Conservation (phyloP, 2,329 filamentous ascomycete species). For the Fusarium albosuccineum region DNA sequence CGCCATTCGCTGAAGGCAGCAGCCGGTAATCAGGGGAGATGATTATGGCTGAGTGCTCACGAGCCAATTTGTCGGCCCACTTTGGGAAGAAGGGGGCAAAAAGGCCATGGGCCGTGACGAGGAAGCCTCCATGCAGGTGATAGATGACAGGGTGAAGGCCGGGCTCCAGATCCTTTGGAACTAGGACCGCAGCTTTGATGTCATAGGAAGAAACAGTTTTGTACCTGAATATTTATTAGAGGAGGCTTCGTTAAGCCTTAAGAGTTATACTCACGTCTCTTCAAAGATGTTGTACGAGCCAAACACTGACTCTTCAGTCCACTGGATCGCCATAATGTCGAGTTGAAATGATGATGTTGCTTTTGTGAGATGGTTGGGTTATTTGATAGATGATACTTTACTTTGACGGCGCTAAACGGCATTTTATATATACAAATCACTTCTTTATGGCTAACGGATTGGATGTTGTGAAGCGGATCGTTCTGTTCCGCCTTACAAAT, state of each 20-base stretch:
- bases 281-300: slow-evolving; percentile 35
- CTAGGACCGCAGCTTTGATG: slow-evolving; percentile 40
- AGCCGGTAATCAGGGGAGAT: slow-evolving; percentile 46
- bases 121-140: slow-evolving; percentile 47
- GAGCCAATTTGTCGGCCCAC: slow-evolving; percentile 40
- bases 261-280: slow-evolving; percentile 20
- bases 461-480: neutral
- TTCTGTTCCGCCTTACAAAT: slow-evolving; percentile 9
- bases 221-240: slow-evolving; percentile 26
- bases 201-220: slow-evolving; percentile 36
- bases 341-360: neutral
- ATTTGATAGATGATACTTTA: neutral
- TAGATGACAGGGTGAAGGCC: slow-evolving; percentile 40
- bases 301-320: slow-evolving; percentile 38
- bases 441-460: neutral
- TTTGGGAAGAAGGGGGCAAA: slow-evolving; percentile 44
- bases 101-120: slow-evolving; percentile 37
- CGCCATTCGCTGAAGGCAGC: slow-evolving; percentile 40
- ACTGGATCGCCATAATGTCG: slow-evolving; percentile 27
- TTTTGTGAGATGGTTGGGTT: neutral
- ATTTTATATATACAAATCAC: neutral
- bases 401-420: too few relatives aligned
- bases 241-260: fast-evolving
- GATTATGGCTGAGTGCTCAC: slow-evolving; percentile 42
- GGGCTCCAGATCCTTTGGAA: slow-evolving; percentile 43